Evolutionary conservation across 345 rosid species (phyloP).

Genomic region (Cardamine chenopodiifolia): DNA sequence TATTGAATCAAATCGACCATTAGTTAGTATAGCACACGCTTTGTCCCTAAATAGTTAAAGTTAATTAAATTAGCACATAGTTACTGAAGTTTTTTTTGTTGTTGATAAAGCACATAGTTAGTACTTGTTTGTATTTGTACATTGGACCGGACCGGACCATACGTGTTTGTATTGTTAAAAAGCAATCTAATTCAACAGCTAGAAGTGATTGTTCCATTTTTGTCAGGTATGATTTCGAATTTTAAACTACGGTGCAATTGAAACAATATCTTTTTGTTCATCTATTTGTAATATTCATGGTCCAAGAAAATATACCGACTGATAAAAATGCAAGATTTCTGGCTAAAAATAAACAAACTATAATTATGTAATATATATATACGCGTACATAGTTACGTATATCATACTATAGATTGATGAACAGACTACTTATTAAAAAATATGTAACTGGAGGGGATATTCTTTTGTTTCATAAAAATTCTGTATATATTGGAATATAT

Average conservation of each 20-base stretch:
- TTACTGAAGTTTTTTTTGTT: no score
- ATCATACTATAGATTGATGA: not conserved
- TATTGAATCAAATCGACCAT: not conserved
- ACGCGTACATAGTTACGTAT: not conserved
- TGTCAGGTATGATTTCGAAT: not conserved
- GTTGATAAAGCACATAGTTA: no score
- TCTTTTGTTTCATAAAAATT: slow-evolving; percentile 20
- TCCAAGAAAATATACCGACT: not conserved
- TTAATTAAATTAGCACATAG: not conserved
- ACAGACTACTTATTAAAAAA: not conserved
- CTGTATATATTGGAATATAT: not conserved
- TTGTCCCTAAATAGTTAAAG: not conserved
- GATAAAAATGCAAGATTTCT: not conserved
- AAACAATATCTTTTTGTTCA: not conserved
- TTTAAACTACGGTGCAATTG: not conserved
- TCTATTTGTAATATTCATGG: not conserved
- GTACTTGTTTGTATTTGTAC: no score
- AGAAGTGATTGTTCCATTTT: not conserved
- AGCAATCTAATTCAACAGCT: not conserved
- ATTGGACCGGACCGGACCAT: not conserved
- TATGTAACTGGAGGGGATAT: slow-evolving; percentile 14
- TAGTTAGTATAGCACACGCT: not conserved
- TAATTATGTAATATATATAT: not conserved
- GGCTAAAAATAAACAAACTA: not conserved
- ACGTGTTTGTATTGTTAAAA: not conserved